phyloP scores from a whole-genome alignment of 768 basidiomycete genomes.

The Phallus indusiatus region DNA sequence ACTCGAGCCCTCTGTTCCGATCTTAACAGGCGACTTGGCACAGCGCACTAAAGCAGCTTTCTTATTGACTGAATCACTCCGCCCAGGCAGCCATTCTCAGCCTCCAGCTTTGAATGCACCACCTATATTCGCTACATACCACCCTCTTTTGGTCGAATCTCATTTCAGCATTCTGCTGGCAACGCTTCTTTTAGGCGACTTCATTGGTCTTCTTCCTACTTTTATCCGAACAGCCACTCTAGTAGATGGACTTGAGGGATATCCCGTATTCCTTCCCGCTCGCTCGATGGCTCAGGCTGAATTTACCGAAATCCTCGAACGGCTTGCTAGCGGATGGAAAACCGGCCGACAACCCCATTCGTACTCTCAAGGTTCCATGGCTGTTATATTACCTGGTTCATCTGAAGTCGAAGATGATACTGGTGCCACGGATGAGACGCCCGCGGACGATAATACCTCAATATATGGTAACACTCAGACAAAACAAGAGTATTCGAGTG shows the following conservation, averaged over 20 bases:
- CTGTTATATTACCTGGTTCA: background rate
- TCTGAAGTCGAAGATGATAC: background rate
- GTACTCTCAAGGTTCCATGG: background rate
- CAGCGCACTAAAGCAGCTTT: constrained; percentile 58
- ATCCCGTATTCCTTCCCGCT: constrained; percentile 80
- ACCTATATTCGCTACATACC: constrained; percentile 78
- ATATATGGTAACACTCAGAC: constrained; percentile 14
- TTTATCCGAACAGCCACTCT: constrained; percentile 59
- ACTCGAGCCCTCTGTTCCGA: constrained; percentile 35
- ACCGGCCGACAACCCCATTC: constrained; percentile 32
- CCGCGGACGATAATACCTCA: constrained; percentile 13
- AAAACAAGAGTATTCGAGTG: constrained; percentile 9
- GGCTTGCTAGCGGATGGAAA: constrained; percentile 70
- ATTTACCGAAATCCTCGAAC: constrained; percentile 76
- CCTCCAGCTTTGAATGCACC: constrained; percentile 36
- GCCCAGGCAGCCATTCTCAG: constrained; percentile 45
- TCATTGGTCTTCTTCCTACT: constrained; percentile 47
- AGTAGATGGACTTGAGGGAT: constrained; percentile 78
- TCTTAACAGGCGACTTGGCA: constrained; percentile 31
- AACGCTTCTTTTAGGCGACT: constrained; percentile 70
- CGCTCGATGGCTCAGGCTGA: constrained; percentile 87
- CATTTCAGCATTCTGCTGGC: constrained; percentile 74
- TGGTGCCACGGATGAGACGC: background rate
- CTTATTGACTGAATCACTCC: constrained; percentile 54
- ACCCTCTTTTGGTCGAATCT: constrained; percentile 81